Base-by-base conservation (phyloP, 2,329 filamentous ascomycete genomes). In the Diaporthe sp. region DNA sequence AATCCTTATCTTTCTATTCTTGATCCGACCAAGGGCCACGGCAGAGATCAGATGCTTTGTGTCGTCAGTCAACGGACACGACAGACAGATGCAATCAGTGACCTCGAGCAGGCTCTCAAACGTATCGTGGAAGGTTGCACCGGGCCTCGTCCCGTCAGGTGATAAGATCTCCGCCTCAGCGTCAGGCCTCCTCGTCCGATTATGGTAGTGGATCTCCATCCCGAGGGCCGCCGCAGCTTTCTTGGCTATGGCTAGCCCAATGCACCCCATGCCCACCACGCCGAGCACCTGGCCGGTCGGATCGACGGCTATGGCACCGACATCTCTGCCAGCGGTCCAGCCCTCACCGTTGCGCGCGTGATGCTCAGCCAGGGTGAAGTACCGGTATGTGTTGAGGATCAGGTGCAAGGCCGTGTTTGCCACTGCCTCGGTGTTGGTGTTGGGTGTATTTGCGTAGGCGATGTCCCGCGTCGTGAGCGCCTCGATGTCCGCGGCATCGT, bases 231-330 rank as follows among this genome's bases (percentile, higher is more conserved):
- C 50, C 10, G 79, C 77, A 1, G 80, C 75, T 64, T 80, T 81
- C 25, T 78, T 76, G 5, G 79, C 82, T 61, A 82, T 79, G 6
- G 78, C 78, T 33, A 79, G 76, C 9, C 83, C 82, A 54, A 84
- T 83, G 54, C 81, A 80, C 10, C 83, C 83, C 69, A 83, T 78
- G 3, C 82, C 83, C 28, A 84, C 78, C 40, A 84, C 78, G n/a
- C 79, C 82, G 2, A 82, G 76, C 3, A 77, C 77, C 67, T 78
- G 77, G 28, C 80, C 80, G 40, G 73, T 68, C 10, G 81, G 81
- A 40, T 81, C 78, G 35, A 77, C 77, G 52, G 76, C 79, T 69
- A 69, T 68, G 28, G 64, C 64, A 38, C 78, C 78, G 74, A 79
- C 74, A 60, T 40, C 76, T 28, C 75, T 74, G 74, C 72, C 76